Conservation (phyloP, 768 basidiomycete genomes). For the Panellus pusillus region DNA sequence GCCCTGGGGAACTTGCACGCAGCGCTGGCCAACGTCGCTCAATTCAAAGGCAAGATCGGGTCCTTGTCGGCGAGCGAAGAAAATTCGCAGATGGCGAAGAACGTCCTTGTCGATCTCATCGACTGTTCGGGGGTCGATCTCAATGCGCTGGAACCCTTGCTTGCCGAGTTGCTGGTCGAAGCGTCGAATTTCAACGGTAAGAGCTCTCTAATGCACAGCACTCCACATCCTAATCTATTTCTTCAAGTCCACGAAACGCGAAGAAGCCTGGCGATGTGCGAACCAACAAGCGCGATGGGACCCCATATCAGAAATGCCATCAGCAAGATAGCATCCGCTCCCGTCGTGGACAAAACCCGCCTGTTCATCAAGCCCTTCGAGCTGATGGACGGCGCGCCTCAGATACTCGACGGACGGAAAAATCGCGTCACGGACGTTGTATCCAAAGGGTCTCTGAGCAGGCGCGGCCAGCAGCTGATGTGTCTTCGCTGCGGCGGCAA, state of each 20-base stretch:
- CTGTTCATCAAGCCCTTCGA: conserved; percentile 74
- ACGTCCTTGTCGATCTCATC: conserved; percentile 60
- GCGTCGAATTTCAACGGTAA: conserved; percentile 35
- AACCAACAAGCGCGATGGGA: conserved; percentile 49
- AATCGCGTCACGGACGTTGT: conserved; percentile 58
- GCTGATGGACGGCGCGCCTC: conserved; percentile 62
- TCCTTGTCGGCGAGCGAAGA: conserved; percentile 57
- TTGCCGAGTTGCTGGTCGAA: conserved; percentile 40
- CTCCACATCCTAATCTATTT: neutral
- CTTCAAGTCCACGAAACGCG: conserved; percentile 51
- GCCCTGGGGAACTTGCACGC: conserved; percentile 50
- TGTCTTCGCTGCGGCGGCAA: conserved; percentile 68
- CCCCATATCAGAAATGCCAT: conserved; percentile 43
- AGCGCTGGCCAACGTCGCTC: conserved; percentile 56
- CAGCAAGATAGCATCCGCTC: conserved; percentile 44
- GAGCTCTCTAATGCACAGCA: no score
- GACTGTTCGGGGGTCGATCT: conserved; percentile 68
- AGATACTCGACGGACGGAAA: conserved; percentile 38
- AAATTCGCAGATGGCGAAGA: conserved; percentile 63
- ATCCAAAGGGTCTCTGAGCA: conserved; percentile 54
- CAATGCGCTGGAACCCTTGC: conserved; percentile 44
- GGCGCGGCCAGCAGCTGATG: conserved; percentile 35
- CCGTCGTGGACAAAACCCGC: conserved; percentile 60
- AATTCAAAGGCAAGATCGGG: conserved; percentile 54
- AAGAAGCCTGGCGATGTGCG: conserved; percentile 58